These are phyloP conservation scores for Termitomyces sp. DNA, from an alignment of 768 basidiomycete genomes.

Conservation along the genomic window DNA sequence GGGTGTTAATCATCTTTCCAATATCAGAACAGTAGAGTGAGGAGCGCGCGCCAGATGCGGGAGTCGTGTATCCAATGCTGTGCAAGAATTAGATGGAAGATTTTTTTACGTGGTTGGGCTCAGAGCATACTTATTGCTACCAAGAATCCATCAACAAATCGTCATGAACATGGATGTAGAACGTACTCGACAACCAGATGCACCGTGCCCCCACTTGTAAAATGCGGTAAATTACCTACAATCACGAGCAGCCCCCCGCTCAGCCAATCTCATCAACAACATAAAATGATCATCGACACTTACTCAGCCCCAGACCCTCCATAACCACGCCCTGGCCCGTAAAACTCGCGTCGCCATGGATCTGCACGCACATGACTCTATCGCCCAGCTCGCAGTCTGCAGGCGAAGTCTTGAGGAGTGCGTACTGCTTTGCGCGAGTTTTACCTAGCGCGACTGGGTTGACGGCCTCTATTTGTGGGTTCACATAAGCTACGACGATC, in stretches of 20 bases:
- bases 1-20: conserved; percentile 88
- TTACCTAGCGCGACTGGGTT: conserved; percentile 88
- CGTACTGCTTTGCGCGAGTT: conserved; percentile 87
- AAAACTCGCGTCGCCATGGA: conserved; percentile 93
- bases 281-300: conserved; percentile 22
- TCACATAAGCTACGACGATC: no score
- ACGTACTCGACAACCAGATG: conserved; percentile 90
- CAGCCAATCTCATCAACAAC: neutral
- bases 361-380: conserved; percentile 82
- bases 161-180: neutral
- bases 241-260: neutral
- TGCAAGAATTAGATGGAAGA: neutral
- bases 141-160: conserved; percentile 6
- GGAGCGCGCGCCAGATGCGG: conserved; percentile 78
- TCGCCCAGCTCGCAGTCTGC: conserved; percentile 55
- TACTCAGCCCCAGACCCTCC: conserved; percentile 82
- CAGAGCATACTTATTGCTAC: conserved; percentile 54
- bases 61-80: conserved; percentile 92
- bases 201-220: conserved; percentile 85
- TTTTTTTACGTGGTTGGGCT: neutral
- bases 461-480: conserved; percentile 62
- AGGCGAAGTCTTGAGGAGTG: conserved; percentile 66
- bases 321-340: conserved; percentile 89
- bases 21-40: conserved; percentile 86
- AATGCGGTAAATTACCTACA: conserved; percentile 72